A percentile compares a stretch with the other conserved stretches of the same genome.
Evolutionary conservation across 345 rosid species (phyloP).

Genomic region (Moricandia moricandioides): DNA sequence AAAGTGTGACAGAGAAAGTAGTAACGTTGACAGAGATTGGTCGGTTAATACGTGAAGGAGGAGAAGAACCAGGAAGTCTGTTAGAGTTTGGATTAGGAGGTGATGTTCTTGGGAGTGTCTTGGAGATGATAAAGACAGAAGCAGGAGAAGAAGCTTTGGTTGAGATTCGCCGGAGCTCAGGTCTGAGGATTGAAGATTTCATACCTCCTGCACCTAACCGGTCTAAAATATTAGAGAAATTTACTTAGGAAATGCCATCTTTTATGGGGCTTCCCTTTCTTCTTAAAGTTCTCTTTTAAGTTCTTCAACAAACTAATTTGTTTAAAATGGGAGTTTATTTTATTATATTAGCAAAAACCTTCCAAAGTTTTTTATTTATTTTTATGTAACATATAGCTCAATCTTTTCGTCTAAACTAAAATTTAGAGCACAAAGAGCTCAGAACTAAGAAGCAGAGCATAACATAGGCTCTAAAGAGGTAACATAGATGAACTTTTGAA

Average conservation of each 20-base stretch:
- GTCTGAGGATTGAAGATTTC: conserved; percentile 67
- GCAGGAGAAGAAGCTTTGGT: conserved; percentile 55
- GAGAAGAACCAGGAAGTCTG: conserved; percentile 69
- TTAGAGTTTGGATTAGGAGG: conserved; percentile 70
- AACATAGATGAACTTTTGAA: too few relatives aligned
- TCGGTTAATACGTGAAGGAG: conserved; percentile 56
- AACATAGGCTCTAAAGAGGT: too few relatives aligned
- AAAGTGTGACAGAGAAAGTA: conserved; percentile 49
- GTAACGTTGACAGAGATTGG: conserved; percentile 57
- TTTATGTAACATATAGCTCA: too few relatives aligned
- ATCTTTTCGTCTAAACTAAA: too few relatives aligned
- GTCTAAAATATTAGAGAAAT: conserved; percentile 68
- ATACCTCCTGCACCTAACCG: conserved; percentile 52
- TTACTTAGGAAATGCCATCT: conserved; percentile 57
- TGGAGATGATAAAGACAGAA: conserved; percentile 58
- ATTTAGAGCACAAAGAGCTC: too few relatives aligned
- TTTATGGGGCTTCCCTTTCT: background rate
- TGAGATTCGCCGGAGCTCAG: conserved; percentile 54
- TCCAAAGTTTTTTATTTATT: too few relatives aligned
- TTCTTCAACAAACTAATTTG: background rate
- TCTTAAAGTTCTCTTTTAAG: background rate
- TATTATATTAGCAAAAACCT: too few relatives aligned
- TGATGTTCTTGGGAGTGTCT: conserved; percentile 70
- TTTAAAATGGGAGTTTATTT: too few relatives aligned
- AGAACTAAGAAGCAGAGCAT: too few relatives aligned